Conservation (phyloP, 192 early-diverging fungal species). For the Coemansia sp. region DNA sequence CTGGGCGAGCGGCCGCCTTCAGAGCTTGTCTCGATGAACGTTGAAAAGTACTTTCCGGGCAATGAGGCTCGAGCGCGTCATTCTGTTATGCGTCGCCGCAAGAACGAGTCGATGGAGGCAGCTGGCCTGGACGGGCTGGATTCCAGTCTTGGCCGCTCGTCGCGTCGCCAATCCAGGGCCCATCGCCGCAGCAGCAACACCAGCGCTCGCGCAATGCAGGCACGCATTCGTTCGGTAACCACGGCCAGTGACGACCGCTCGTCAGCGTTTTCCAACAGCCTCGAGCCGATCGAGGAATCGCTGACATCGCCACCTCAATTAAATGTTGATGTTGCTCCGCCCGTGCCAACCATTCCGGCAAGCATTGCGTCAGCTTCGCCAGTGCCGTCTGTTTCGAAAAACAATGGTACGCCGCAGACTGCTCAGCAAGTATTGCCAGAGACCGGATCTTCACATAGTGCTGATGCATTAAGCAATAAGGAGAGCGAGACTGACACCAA, state of each 20-base stretch:
- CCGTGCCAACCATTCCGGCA: background rate
- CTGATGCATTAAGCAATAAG: background rate
- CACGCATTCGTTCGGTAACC: conserved; percentile 25
- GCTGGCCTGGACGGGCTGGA: conserved; percentile 16
- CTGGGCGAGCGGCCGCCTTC: conserved; percentile 95
- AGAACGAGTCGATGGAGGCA: conserved; percentile 35
- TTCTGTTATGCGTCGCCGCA: conserved; percentile 51
- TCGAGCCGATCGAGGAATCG: conserved; percentile 47
- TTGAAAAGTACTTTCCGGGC: conserved; percentile 90
- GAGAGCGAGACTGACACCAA: background rate
- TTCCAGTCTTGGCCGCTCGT: conserved; percentile 10
- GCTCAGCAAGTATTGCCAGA: background rate
- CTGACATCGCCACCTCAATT: conserved; percentile 17
- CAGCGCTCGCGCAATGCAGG: conserved; percentile 30
- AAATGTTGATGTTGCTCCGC: background rate
- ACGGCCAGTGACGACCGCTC: conserved; percentile 29
- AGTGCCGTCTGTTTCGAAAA: too few relatives aligned
- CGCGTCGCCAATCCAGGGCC: conserved; percentile 30
- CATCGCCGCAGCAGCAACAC: conserved; percentile 39
- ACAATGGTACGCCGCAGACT: background rate
- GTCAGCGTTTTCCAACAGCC: conserved; percentile 31
- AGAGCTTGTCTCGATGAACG: conserved; percentile 87
- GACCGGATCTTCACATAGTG: background rate
- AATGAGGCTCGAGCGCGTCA: conserved; percentile 56
- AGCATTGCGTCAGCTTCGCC: background rate